Evolutionary conservation across 345 rosid genomes (phyloP).

Genomic region (Gossypium sturtianum): DNA sequence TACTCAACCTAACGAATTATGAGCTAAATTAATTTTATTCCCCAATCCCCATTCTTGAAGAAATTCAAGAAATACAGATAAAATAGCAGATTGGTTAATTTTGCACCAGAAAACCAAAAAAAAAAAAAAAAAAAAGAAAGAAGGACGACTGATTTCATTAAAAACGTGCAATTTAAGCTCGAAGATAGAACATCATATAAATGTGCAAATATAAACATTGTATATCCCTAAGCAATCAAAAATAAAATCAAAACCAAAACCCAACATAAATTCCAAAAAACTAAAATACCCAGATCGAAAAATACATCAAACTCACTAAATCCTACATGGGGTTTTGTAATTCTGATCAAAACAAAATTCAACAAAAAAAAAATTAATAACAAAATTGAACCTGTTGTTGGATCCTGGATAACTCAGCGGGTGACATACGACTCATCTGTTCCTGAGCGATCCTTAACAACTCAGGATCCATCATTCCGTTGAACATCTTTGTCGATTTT

Average conservation of each 20-base stretch:
- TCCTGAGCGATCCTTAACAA: slow-evolving; percentile 84
- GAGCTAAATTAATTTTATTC: background rate
- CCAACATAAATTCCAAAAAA: background rate
- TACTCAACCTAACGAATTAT: background rate
- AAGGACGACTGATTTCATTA: background rate
- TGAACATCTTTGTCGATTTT: background rate
- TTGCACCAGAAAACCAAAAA: background rate
- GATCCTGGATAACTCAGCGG: slow-evolving; percentile 65
- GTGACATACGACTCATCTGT: slow-evolving; percentile 93
- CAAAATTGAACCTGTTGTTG: slow-evolving; percentile 47
- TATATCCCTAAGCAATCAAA: background rate
- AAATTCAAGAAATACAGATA: background rate
- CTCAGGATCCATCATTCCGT: slow-evolving; percentile 84
- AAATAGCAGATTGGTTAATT: too few species aligned
- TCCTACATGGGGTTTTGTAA: background rate
- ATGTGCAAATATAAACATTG: background rate
- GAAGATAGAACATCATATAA: background rate
- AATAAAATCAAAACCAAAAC: background rate
- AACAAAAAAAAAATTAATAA: background rate
- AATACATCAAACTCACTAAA: background rate
- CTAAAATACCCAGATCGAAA: background rate
- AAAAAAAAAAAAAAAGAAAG: too few species aligned
- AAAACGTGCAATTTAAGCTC: background rate
- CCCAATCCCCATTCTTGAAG: background rate
- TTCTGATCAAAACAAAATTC: background rate